These are phyloP conservation scores for Panaeolus cyanescens DNA, from an alignment of 768 basidiomycete genomes.

Conservation along the genomic window DNA sequence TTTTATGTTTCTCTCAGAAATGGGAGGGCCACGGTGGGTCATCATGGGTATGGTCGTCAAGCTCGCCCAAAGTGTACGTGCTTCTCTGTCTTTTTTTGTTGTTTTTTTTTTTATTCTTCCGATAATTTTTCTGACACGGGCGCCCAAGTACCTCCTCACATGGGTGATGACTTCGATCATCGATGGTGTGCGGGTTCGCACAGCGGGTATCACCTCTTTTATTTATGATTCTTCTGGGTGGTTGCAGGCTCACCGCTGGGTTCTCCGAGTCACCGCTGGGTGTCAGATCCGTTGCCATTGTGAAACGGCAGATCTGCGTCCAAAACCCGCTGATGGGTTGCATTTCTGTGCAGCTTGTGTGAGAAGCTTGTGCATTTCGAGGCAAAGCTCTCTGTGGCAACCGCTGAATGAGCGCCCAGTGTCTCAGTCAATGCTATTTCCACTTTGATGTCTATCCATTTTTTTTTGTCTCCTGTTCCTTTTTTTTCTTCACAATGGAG, in stretches of 20 bases:
- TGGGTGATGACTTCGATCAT: background rate
- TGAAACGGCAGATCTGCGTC: background rate
- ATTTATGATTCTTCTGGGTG: background rate
- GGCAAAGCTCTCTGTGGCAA: background rate
- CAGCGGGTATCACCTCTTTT: background rate
- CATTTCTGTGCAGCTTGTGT: background rate
- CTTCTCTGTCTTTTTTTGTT: conserved; percentile 19
- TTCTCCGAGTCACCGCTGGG: background rate
- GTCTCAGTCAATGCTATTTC: background rate
- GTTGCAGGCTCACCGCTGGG: background rate
- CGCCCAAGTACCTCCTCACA: background rate
- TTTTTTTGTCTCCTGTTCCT: background rate
- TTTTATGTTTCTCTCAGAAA: conserved; percentile 52
- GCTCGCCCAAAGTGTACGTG: conserved; percentile 65
- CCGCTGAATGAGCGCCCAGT: background rate
- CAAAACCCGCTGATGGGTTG: background rate
- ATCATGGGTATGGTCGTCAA: conserved; percentile 73
- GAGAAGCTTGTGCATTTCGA: background rate
- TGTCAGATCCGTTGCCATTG: background rate
- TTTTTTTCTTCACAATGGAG: background rate
- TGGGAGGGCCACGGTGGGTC: conserved; percentile 66
- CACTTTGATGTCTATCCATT: too few species aligned
- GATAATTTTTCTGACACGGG: background rate
- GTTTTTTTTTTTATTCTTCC: conserved; percentile 11
- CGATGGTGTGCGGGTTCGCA: background rate